phyloP scores from a whole-genome alignment of 495 filamentous ascomycete species.

The Talaromyces trachyspermus region DNA sequence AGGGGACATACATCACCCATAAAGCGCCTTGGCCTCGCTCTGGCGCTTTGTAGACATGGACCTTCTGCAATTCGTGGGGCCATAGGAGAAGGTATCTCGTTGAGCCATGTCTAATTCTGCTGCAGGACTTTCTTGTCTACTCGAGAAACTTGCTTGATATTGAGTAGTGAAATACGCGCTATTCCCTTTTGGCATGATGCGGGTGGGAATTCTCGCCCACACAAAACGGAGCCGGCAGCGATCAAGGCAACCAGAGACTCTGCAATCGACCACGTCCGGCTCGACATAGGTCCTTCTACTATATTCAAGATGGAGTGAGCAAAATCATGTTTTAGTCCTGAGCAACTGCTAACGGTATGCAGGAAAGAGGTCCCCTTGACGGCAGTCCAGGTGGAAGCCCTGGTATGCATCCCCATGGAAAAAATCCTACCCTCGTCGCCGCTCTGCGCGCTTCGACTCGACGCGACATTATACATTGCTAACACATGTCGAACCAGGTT shows the following conservation, averaged over 20 bases:
- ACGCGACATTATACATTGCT: background rate
- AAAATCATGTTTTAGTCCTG: background rate
- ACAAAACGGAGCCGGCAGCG: constrained; percentile 3
- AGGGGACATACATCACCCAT: constrained; percentile 37
- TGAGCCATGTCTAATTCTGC: background rate
- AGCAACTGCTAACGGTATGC: background rate
- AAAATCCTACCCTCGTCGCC: constrained; percentile 27
- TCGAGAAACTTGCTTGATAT: background rate
- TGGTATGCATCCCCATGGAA: constrained; percentile 44
- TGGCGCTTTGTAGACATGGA: constrained; percentile 2
- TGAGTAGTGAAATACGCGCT: constrained; percentile 11
- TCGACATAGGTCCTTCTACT: constrained; percentile 9
- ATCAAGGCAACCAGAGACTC: too few species aligned
- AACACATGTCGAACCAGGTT: constrained; percentile 49
- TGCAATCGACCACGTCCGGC: constrained; percentile 4
- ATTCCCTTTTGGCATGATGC: constrained; percentile 15
- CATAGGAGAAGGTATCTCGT: constrained; percentile 4
- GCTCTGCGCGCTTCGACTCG: constrained; percentile 10
- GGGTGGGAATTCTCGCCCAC: too few species aligned
- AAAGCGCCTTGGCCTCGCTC: constrained; percentile 19
- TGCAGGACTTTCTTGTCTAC: background rate
- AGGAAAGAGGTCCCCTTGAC: constrained; percentile 60
- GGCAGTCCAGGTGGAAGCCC: constrained; percentile 76
- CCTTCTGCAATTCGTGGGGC: constrained; percentile 5
- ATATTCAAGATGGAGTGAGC: constrained; percentile 41